phyloP scores from a whole-genome alignment of 305 asterid genomes.

The Solanum chacoense region DNA sequence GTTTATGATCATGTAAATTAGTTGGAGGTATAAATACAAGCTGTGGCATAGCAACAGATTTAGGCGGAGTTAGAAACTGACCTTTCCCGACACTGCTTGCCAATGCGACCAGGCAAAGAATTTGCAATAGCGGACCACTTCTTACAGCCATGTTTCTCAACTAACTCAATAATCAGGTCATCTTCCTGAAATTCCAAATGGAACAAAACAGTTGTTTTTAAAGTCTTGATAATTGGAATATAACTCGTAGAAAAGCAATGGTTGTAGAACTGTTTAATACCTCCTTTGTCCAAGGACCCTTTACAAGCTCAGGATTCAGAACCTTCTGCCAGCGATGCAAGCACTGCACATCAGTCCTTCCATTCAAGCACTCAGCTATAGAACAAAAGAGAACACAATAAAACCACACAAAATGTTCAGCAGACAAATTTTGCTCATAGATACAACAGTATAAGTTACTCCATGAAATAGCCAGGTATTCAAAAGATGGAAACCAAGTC shows the following conservation, averaged over 20 bases:
- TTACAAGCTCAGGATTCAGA: slow-evolving; percentile 68
- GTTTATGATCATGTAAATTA: neutral
- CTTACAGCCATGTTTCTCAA: slow-evolving; percentile 44
- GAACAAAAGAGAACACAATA: slow-evolving; percentile 9
- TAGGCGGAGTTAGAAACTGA: slow-evolving; percentile 1
- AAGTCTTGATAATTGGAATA: neutral
- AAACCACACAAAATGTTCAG: neutral
- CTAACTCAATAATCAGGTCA: slow-evolving; percentile 48
- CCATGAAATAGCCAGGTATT: neutral
- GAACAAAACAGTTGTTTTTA: slow-evolving; percentile 1
- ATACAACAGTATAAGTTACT: neutral
- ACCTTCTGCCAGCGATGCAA: slow-evolving; percentile 93
- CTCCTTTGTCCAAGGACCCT: slow-evolving; percentile 87
- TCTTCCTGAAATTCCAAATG: slow-evolving; percentile 49
- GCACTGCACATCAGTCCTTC: slow-evolving; percentile 81
- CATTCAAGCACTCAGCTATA: slow-evolving; percentile 59
- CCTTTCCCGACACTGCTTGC: slow-evolving; percentile 94
- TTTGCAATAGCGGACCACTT: slow-evolving; percentile 70
- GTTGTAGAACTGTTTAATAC: slow-evolving; percentile 14
- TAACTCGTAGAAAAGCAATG: neutral
- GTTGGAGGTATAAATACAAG: neutral
- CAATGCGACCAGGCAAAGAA: slow-evolving; percentile 69
- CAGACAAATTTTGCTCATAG: neutral
- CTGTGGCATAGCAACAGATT: neutral
- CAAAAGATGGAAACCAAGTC: neutral